Conservation (phyloP, 495 filamentous ascomycete genomes). For the Aspergillus cavernicola region DNA sequence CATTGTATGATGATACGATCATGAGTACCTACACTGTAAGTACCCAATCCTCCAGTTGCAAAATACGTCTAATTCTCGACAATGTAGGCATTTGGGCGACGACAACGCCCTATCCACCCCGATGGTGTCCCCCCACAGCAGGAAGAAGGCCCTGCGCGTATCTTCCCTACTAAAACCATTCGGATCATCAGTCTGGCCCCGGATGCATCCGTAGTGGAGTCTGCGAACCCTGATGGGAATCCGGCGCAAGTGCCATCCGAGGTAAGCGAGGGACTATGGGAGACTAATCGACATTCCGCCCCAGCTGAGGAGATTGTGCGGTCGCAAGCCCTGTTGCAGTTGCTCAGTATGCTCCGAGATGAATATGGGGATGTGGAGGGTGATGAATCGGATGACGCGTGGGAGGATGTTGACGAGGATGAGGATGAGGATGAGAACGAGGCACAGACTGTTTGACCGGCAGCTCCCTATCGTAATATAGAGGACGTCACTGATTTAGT, state of each 20-base stretch:
- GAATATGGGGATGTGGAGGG: constrained; percentile 21
- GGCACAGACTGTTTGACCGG: too few species aligned
- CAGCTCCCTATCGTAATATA: too few species aligned
- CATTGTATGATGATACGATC: constrained; percentile 36
- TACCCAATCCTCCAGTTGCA: background rate
- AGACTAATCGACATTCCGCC: constrained; percentile 1
- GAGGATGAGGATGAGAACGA: too few species aligned
- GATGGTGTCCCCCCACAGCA: background rate
- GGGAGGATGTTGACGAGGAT: constrained; percentile 11
- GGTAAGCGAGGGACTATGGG: constrained; percentile 9
- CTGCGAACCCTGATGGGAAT: background rate
- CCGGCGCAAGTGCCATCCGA: background rate
- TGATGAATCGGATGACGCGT: constrained; percentile 13
- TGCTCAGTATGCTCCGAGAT: constrained; percentile 30
- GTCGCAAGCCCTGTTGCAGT: constrained; percentile 27
- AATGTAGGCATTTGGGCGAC: constrained; percentile 35
- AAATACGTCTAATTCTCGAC: constrained; percentile 9
- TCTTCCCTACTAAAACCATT: constrained; percentile 37
- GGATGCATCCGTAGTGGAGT: constrained; percentile 10
- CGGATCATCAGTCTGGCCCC: constrained; percentile 36
- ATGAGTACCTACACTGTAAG: constrained; percentile 39
- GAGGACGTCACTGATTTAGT: too few species aligned
- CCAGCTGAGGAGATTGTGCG: constrained; percentile 16
- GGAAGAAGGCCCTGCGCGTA: constrained; percentile 25
- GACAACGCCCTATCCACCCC: constrained; percentile 22